A percentile compares a stretch with the other conserved stretches of the same genome.
phyloP scores from a whole-genome alignment of 306 rosid genomes.

The Oemleria cerasiformis region DNA sequence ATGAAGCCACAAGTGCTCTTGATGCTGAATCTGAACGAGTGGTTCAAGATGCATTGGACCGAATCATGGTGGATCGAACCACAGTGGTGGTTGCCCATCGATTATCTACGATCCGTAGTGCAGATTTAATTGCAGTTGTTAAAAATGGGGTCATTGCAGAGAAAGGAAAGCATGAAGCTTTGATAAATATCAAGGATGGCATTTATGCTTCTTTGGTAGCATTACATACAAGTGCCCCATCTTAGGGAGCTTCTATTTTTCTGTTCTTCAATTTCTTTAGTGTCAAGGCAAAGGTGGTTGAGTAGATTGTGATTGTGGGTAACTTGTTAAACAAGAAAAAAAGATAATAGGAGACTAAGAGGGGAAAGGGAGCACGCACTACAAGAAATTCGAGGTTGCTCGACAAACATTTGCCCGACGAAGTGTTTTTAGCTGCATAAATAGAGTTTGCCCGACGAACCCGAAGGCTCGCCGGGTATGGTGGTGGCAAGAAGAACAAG shows the following conservation, averaged over 20 bases:
- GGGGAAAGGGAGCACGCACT: too few relatives aligned
- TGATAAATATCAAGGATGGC: constrained; percentile 27
- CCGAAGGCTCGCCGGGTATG: too few relatives aligned
- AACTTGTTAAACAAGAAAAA: too few relatives aligned
- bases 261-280: too few relatives aligned
- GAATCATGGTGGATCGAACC: constrained; percentile 53
- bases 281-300: too few relatives aligned
- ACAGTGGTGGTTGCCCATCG: constrained; percentile 71
- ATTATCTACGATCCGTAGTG: constrained; percentile 54
- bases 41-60: constrained; percentile 69
- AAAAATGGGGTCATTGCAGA: constrained; percentile 55
- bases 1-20: constrained; percentile 78
- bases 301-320: too few relatives aligned
- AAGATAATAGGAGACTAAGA: too few relatives aligned
- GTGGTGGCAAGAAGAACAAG: too few relatives aligned
- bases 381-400: too few relatives aligned
- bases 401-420: too few relatives aligned
- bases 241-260: background rate
- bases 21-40: constrained; percentile 75
- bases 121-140: constrained; percentile 61
- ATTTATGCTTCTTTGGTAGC: constrained; percentile 32
- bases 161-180: constrained; percentile 30
- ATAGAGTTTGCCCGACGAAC: too few relatives aligned
- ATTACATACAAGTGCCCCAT: constrained; percentile 32
- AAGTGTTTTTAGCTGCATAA: too few relatives aligned